Evolutionary conservation across 2,329 filamentous ascomycete species (phyloP).

Genomic region (Hirsutella minnesotensis): DNA sequence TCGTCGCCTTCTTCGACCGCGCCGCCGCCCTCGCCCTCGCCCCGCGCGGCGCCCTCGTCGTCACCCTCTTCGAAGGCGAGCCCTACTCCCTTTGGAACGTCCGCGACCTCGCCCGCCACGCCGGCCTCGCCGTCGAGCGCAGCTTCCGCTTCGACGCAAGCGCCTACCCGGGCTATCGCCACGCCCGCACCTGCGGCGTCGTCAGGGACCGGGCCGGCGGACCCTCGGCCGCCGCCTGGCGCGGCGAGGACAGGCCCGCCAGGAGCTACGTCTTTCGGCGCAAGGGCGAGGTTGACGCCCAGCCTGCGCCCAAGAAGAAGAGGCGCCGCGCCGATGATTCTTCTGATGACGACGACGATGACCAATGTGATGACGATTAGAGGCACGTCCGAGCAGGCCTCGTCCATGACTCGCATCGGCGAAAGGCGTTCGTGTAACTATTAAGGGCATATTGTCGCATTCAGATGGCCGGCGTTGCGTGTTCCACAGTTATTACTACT

Average conservation of each 20-base stretch:
- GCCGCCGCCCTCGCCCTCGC: slow-evolving; percentile 24
- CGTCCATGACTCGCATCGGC: neutral
- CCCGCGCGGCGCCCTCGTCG: slow-evolving; percentile 52
- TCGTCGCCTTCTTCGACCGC: slow-evolving; percentile 55
- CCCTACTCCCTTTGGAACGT: slow-evolving; percentile 97
- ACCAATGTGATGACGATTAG: slow-evolving; percentile 2
- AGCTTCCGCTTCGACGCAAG: slow-evolving; percentile 58
- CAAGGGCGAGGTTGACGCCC: slow-evolving; percentile 35
- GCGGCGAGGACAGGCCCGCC: slow-evolving; percentile 29
- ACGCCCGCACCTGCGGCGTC: slow-evolving; percentile 61
- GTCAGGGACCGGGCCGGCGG: slow-evolving; percentile 36
- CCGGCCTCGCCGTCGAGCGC: slow-evolving; percentile 54
- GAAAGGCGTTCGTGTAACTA: neutral
- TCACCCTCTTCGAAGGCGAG: slow-evolving; percentile 86
- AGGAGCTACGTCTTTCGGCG: slow-evolving; percentile 52
- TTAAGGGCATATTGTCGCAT: too few relatives aligned
- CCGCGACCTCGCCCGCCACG: slow-evolving; percentile 70
- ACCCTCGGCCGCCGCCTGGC: slow-evolving; percentile 25
- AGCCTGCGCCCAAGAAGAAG: slow-evolving; percentile 16
- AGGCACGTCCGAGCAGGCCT: neutral
- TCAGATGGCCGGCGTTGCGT: too few relatives aligned
- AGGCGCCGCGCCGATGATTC: slow-evolving; percentile 16
- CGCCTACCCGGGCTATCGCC: slow-evolving; percentile 62
- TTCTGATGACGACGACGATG: slow-evolving; percentile 19
- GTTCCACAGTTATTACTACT: too few relatives aligned